Percentiles rank a stretch among this genome's conserved stretches.
Evolutionary conservation across 179 eudicot species (phyloP).

Genomic region (Silene vulgaris): DNA sequence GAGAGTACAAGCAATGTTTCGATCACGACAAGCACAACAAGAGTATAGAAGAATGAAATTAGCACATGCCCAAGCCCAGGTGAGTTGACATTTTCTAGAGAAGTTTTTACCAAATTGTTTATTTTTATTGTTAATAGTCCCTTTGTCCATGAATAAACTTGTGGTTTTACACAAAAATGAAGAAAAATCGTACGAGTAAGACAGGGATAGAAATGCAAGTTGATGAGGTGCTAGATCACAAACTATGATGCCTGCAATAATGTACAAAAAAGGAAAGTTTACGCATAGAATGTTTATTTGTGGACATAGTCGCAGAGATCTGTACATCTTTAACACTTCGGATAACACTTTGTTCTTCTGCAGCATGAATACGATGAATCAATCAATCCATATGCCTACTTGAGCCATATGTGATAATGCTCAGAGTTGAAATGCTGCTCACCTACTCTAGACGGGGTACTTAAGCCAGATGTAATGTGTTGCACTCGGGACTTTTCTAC

Average conservation of each 20-base stretch:
- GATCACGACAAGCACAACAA: conserved; percentile 80
- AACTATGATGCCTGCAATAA: background rate
- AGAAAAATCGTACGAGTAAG: background rate
- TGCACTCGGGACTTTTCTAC: background rate
- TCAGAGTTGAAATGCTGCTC: no score
- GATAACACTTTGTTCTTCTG: conserved; percentile 19
- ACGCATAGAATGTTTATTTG: background rate
- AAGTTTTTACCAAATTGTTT: background rate
- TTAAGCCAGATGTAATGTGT: background rate
- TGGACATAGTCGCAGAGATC: background rate
- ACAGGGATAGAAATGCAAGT: background rate
- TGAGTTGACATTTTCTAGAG: conserved; percentile 3
- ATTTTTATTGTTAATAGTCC: background rate
- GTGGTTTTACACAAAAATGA: background rate
- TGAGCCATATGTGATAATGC: background rate
- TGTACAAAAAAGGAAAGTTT: background rate
- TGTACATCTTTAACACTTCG: background rate
- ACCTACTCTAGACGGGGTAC: no score
- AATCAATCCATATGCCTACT: conserved; percentile 12
- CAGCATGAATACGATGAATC: conserved; percentile 49
- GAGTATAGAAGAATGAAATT: conserved; percentile 84
- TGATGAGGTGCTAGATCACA: no score
- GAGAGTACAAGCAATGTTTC: conserved; percentile 86
- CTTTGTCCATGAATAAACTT: background rate
- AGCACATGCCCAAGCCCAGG: conserved; percentile 58